Base-by-base conservation (phyloP, 2,329 filamentous ascomycete species). In the Paecilomyces fulvus region DNA sequence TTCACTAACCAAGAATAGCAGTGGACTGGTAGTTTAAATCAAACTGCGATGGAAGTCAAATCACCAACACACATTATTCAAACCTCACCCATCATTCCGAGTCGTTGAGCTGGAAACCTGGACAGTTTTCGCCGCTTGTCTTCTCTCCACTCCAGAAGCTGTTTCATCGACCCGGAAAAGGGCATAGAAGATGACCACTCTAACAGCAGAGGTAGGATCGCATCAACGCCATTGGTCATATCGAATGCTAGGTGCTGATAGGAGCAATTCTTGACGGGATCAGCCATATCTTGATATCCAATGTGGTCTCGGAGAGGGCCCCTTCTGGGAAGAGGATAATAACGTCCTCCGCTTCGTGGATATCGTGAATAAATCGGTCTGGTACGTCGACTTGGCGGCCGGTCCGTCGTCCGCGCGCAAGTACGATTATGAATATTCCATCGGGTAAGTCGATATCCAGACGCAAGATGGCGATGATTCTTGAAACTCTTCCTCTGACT, bases 311-410 rank as follows among this genome's bases (percentile, higher is more conserved):
- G 69, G 75, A 23, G 73, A 76, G 63, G 73, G 73, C 7, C 73
- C 73, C 3, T 75, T 69, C 58, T 69, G 74, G 58, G 70, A 72
- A 56, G 64, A 66, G 20, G 65, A 67, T 51, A 68, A 64, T 23
- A 72, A 75, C 57, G 71, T 75, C 60, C 68, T 76, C 43, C 73
- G 73, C 48, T 76, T 75, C 56, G 63, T 76, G 50, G 92, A 96
- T 73, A 92, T 96, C 73, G 87, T 86, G 71, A 84, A 87, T 68
- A 82, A 88, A 68, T 83, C 85, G 59, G 68, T 96, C 50, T 87
- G 94, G 75, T 80, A 81, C 51, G 80, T 94, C 58, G 81, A 89
- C 64, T 77, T 95, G 23, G 68, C 72, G 51, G 75, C 81, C 58
- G 88, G 86, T 0, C 82, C 83, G 14, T 74, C 75, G 3, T 89